Evolutionary conservation across 805 yeast species (phyloP), one percentile per base, ranked within the genome.

Genomic region (Candida chilensis): DNA sequence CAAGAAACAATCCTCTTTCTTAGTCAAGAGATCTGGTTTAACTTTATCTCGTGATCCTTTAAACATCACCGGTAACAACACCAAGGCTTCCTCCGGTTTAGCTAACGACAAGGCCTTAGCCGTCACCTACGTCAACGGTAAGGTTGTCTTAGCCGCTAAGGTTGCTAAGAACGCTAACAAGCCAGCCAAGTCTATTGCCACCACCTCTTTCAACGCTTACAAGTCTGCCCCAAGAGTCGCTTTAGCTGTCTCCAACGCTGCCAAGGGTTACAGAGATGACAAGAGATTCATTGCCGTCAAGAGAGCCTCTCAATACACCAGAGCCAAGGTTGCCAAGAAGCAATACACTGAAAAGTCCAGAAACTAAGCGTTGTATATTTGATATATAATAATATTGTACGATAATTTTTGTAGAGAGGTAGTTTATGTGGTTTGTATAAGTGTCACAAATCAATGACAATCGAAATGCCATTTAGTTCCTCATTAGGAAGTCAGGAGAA

Each of bases 61-160:
- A 44, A 67, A 67, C 62, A 52, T 57, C 40, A 48, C 61, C 33
- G 66, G 63, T 43, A 48, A 53, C 40, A 60, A 69, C 71, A 48
- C 65, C 48, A 57, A 53, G 56, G 43, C 53, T 47, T 52, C 63
- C 35, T 60, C 74, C 32, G 72, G 74, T 47, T 54, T 65, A 46
- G 65, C 54, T 43, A 65, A 63, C 60, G 52, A 53, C 47, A 64
- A 63, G 57, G 73, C 75, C 37, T 39, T 64, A 36, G 71, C 71
- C 50, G 58, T 67, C 42, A 40, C 55, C 39, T 37, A 44, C 37
- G 44, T 31, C 24, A 43, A 47, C 36, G 69, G 65, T 37, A 41
- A 53, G 44, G 52, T 67, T 45, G 50, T 54, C 37, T 50, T 65
- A 33, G 36, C 53, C 38, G 46, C 70, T 50, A 67, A 66, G 61